Evolutionary conservation across 805 yeast genomes (phyloP), one percentile per base, ranked within the genome.

Genomic region (Hanseniaspora meyeri): DNA sequence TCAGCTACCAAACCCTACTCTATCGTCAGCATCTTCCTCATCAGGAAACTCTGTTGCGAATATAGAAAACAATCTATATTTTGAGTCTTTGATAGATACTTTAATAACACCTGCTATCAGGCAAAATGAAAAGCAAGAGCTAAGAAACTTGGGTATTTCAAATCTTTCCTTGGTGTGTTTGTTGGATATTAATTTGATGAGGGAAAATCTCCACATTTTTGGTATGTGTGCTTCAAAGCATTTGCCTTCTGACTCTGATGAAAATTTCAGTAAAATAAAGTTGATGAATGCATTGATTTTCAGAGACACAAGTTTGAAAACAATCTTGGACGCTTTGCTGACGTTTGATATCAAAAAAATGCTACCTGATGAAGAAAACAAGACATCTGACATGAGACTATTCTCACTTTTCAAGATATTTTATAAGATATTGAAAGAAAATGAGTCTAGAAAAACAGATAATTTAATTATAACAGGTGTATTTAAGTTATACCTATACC

Each of bases 381-480:
- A 49, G 38, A 39, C 37, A 16, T 37, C 52, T 38, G 45, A 29
- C 17, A 49, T 39, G 19, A 53, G 45, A 20, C 17, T 56, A 20
- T 69, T 79, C 55, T 81, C 85, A 0, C 71, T 85, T 57, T 87
- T 86, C 59, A 79, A 83, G 64, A 70, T 87, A 32, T 83, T 85
- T 59, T 84, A 82, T 70, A 79, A 81, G 65, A 77, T 83, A 1
- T 70, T 86, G 61, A 77, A 79, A 63, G 76, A 76, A 60, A 72
- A 72, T 57, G 77, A 76, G 4, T 71, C 78, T 61, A 86, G 86
- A 1, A 77, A 76, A 31, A 75, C 88, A 19, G 96, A 87, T 66
- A 82, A 91, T 0, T 74, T 81, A 1, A 85, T 91, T 10, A 95
- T 91, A 0, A 95, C 87, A 64, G 95, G 95, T 0, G 71, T 90